Evolutionary conservation across 495 filamentous ascomycete genomes (phyloP), one percentile per base, ranked within the genome.

Genomic region (Penicillium cataractarum): DNA sequence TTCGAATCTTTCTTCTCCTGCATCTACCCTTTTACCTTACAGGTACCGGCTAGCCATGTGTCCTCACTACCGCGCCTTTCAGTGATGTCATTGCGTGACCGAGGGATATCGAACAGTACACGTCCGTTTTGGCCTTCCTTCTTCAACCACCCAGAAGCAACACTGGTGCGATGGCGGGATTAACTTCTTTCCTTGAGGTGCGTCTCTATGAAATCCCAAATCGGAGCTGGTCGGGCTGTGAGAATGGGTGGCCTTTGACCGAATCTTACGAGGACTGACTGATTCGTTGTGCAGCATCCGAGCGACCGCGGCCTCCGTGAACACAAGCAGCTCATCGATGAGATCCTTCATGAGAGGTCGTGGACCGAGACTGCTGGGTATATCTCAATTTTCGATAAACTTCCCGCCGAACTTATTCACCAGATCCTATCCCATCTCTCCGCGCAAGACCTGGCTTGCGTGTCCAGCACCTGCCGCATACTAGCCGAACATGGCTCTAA

Each of bases 361-460:
- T 49, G 63, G 39, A 56, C 31, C 9, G 19, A 53, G 2, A 51
- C 29, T 1, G 46, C 55, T 8, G 26, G 58, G 24, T 33, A 59
- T n/a, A 13, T 29, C 2, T 65, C 67, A 4, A 60, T 66, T 17
- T 57, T 89, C 3, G 65, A 78, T 29, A 64, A 75, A 31, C 80
- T 92, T 1, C 90, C 90, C 4, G 51, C 82, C 39, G 90, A 93
- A 65, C 71, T 92, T 3, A 75, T 91, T 32, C 77, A 85, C 56
- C 68, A 79, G 15, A 87, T 92, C 49, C 66, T 91, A 15, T 80
- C 80, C 22, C 86, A 85, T 64, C 80, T 93, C 13, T 73, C 80
- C 9, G 83, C 89, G 0, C 42, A 71, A 37, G 87, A 89, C 54
- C 81, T 93, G 6, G 77, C 71, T 31, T 66, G 71, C 10, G 65